Evolutionary conservation across 345 rosid genomes (phyloP).

Genomic region (Corchorus olitorius): DNA sequence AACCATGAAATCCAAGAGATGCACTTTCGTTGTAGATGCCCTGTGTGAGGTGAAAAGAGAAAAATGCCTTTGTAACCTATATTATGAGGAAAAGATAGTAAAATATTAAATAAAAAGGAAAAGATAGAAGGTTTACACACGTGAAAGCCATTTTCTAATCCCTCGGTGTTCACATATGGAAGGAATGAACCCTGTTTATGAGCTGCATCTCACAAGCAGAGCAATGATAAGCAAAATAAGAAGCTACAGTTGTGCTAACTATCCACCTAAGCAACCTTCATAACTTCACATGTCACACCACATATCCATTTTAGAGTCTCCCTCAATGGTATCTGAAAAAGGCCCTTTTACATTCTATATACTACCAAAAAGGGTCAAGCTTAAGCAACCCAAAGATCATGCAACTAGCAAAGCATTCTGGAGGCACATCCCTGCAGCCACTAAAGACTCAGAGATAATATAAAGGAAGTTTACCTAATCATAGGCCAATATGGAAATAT

Average conservation of each 20-base stretch:
- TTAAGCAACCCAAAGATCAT: not conserved
- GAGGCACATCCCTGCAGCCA: not conserved
- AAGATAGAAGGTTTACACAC: conserved; percentile 41
- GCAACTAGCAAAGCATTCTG: not conserved
- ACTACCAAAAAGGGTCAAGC: not conserved
- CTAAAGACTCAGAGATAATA: not conserved
- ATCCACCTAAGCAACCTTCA: conserved; percentile 8
- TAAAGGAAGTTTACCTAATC: conserved; percentile 1
- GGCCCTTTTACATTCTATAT: conserved; percentile 12
- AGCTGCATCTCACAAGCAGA: conserved; percentile 48
- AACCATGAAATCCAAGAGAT: conserved; percentile 39
- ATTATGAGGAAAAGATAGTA: conserved; percentile 15
- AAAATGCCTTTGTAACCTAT: conserved; percentile 9
- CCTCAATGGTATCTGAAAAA: conserved; percentile 4
- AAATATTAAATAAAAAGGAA: conserved; percentile 17
- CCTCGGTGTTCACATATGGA: conserved; percentile 35
- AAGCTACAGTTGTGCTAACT: conserved; percentile 8
- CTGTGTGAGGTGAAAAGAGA: conserved; percentile 29
- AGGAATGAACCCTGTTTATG: conserved; percentile 34
- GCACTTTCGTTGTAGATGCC: conserved; percentile 36
- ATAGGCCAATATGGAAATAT: not conserved
- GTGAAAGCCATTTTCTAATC: conserved; percentile 40
- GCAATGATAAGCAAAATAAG: conserved; percentile 22
- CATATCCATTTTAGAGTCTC: conserved; percentile 4
- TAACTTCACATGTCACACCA: not conserved